Base-by-base conservation (phyloP, 202 grass and related monocot genomes). In the Cymbopogon flexuosus region DNA sequence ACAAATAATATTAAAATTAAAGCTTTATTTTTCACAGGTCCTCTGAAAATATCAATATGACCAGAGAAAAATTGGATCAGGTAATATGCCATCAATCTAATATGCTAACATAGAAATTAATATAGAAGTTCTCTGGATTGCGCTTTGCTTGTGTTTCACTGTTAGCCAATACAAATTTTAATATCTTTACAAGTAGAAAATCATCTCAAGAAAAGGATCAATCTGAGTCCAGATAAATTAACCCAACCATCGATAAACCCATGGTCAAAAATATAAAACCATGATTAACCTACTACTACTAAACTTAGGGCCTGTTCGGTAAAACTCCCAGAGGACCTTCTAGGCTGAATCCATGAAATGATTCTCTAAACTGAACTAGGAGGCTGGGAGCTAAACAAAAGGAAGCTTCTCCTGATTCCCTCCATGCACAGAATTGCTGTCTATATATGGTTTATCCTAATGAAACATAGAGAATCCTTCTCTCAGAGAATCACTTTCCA, bases 1-100 rank as follows among this genome's bases (percentile, higher is more conserved):
- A 85, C 84, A 89, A 78, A 84, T 9, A 67, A 89, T 65, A 76
- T 76, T 52, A 37, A 66, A 70, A 31, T 3, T 46, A 24, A 10
- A 72, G 64, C 27, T 18, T 84, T 71, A 70, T 24, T 75, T 79
- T 79, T 69, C 68, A 75, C n/a, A 63, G 31, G 2, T 37, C 24
- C 62, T 67, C 29, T 81, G 39, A 81, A 70, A 66, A 76, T 69
- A 85, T 7, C 30, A 30, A 65, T 65, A 54, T 66, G 7, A 79
- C 21, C 13, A 21, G 21, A 65, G 10, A 46, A 24, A 79, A 66
- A 80, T 34, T 35, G 37, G 29, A 75, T 75, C 19, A 79, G 58
- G 57, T 83, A 19, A 82, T 76, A 62, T 59, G n/a, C 9, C 29
- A 59, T 60, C 8, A 45, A 68, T 73, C 12, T 72, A 76, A 70